These are phyloP conservation scores for Cystobasidium slooffiae DNA, from an alignment of 1,284 basidiomycete species.

Conservation along the genomic window DNA sequence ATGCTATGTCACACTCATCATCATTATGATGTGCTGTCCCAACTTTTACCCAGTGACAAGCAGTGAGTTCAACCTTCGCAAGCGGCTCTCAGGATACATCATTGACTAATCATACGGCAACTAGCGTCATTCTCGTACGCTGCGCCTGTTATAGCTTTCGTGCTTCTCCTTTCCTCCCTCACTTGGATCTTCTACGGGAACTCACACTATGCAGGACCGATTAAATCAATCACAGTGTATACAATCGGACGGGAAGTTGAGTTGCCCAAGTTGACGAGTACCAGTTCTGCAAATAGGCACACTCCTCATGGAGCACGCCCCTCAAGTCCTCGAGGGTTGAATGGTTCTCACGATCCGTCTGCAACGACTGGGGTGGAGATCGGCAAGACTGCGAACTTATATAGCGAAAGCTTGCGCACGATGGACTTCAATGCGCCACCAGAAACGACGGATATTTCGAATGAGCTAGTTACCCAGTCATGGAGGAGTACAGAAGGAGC, in stretches of 20 bases:
- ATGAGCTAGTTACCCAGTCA: constrained; percentile 3
- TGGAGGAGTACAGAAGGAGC: neutral
- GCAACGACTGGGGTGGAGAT: constrained; percentile 33
- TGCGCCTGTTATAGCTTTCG: constrained; percentile 45
- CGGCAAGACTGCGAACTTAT: constrained; percentile 44
- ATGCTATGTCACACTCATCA: constrained; percentile 47
- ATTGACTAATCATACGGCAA: neutral
- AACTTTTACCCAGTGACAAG: constrained; percentile 49
- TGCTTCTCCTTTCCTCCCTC: constrained; percentile 44
- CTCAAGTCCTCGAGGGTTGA: neutral
- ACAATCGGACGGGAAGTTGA: constrained; percentile 42
- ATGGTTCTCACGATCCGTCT: neutral
- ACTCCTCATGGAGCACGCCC: constrained; percentile 28
- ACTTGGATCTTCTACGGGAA: constrained; percentile 53
- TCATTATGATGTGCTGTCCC: constrained; percentile 50
- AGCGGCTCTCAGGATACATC: neutral
- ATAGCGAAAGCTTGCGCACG: constrained; percentile 27
- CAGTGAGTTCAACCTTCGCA: constrained; percentile 33
- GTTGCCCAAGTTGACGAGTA: constrained; percentile 17
- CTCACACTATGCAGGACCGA: constrained; percentile 51
- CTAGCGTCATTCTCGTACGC: constrained; percentile 50
- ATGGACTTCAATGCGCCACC: neutral
- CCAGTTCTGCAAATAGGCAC: neutral
- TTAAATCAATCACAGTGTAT: constrained; percentile 47
- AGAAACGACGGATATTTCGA: constrained; percentile 15